Evolutionary conservation across 2,329 filamentous ascomycete genomes (phyloP).

Genomic region (Exophiala viscosa): DNA sequence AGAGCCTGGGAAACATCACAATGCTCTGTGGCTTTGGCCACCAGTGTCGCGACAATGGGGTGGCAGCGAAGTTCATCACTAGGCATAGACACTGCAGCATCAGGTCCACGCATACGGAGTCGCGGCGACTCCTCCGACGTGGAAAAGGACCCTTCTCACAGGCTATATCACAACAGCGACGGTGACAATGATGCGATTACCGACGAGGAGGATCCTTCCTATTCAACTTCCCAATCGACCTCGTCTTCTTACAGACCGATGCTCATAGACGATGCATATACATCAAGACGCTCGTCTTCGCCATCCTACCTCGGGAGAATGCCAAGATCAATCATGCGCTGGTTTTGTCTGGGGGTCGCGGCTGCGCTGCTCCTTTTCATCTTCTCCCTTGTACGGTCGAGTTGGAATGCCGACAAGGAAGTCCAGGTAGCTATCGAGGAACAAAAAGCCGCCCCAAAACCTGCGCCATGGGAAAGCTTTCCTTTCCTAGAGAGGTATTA

Average conservation of each 20-base stretch:
- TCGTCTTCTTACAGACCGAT: constrained; percentile 40
- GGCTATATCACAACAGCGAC: constrained; percentile 10
- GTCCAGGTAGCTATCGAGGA: constrained; percentile 50
- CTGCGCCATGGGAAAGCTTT: constrained; percentile 81
- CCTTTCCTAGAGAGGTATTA: constrained; percentile 85
- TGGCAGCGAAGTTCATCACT: constrained; percentile 27
- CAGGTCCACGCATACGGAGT: constrained; percentile 22
- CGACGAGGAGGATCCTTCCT: constrained; percentile 35
- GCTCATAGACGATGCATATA: constrained; percentile 36
- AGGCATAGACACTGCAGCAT: constrained; percentile 16
- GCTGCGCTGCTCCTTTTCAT: constrained; percentile 72
- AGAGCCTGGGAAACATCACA: background rate
- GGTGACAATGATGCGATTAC: constrained; percentile 18
- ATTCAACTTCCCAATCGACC: constrained; percentile 54
- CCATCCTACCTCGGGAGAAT: constrained; percentile 54
- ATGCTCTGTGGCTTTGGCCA: constrained; percentile 16
- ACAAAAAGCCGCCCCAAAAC: constrained; percentile 31
- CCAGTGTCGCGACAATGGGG: constrained; percentile 20
- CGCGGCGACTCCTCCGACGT: constrained; percentile 27
- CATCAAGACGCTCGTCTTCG: constrained; percentile 31
- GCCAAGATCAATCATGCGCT: constrained; percentile 70
- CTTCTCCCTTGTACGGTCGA: constrained; percentile 68
- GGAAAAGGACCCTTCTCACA: constrained; percentile 23
- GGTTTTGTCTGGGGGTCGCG: constrained; percentile 69
- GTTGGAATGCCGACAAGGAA: constrained; percentile 64